Evolutionary conservation across 805 yeast genomes (phyloP).

Genomic region (Cyberlindnera veronae): DNA sequence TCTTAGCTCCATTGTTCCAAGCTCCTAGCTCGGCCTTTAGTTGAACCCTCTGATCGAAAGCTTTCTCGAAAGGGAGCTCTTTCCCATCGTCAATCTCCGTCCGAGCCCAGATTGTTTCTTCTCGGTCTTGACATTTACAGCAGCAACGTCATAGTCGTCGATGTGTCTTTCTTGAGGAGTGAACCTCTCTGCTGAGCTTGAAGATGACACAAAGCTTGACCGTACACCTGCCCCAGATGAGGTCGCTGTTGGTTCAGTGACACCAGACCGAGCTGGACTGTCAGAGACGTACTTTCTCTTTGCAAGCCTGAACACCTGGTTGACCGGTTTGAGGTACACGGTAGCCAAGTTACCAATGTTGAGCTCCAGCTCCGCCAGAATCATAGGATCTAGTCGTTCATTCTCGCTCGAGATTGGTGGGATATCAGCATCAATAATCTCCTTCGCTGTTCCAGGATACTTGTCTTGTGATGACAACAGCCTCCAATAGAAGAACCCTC

Average conservation of each 20-base stretch:
- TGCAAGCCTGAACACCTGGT: conserved; percentile 70
- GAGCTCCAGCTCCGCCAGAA: conserved; percentile 78
- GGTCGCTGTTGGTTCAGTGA: conserved; percentile 3
- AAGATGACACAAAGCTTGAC: conserved; percentile 4
- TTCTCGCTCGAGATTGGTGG: conserved; percentile 67
- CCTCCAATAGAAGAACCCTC: conserved; percentile 87
- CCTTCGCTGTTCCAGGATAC: conserved; percentile 38
- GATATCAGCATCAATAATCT: conserved; percentile 54
- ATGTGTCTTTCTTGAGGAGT: conserved; percentile 23
- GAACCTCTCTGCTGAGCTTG: conserved; percentile 1
- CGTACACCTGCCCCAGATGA: conserved; percentile 6
- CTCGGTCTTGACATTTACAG: conserved; percentile 33
- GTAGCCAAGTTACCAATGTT: conserved; percentile 81
- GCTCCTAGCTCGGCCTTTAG: too few relatives aligned
- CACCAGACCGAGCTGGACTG: conserved; percentile 46
- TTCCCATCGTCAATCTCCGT: conserved; percentile 31
- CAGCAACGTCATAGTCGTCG: conserved; percentile 39
- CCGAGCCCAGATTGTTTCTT: conserved; percentile 33
- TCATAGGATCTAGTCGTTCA: conserved; percentile 63
- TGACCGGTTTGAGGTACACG: conserved; percentile 77
- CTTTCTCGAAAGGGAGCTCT: conserved; percentile 35
- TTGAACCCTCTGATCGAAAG: conserved; percentile 28
- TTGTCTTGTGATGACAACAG: conserved; percentile 51
- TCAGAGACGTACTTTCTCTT: conserved; percentile 46
- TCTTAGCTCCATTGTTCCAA: too few relatives aligned